Evolutionary conservation across 2,329 filamentous ascomycete species (phyloP), one percentile per base, ranked within the genome.

Genomic region (Neonectria ditissima): DNA sequence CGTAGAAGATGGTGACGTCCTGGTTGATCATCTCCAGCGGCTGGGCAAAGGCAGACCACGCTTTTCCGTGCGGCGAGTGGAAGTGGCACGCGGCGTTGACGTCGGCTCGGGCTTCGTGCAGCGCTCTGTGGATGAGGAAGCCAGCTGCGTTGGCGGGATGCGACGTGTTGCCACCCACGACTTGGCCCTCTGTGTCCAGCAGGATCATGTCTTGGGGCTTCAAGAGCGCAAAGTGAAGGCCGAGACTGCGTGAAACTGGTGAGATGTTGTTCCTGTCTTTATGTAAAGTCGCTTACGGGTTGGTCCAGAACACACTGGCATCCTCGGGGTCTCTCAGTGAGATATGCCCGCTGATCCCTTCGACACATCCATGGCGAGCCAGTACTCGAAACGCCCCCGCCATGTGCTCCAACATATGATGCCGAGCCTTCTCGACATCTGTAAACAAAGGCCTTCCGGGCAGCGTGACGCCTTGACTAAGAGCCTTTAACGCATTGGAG

Each of bases 331-430:
- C 89, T 11, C 88, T 81, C 1, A 91, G 84, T 6, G 80, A 83
- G 65, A 91, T 91, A 75, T 91, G 89, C 1, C 89, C 89, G 22
- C 82, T 82, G 80, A 91, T 89, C 63, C 90, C 89, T 76, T 92
- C 89, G 0, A 85, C 87, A 76, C 86, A 91, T 57, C 86, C 87
- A 71, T 87, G 84, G 43, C 88, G 84, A 1, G 87, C 83, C 72
- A 90, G 91, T 70, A 90, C 83, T 41, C 89, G 86, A 76, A 92
- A 92, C 14, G 87, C 88, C 16, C 84, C 83, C 13, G 87, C 86
- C 81, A 89, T 89, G 74, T 90, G 88, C 30, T 85, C 82, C 10
- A 89, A 80, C 50, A 61, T 51, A 32, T 51, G 45, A 16, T 52
- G 11, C 22, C 55, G 44, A 0, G 47, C 9, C 47, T 52, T 59